A percentile compares a stretch with the other conserved stretches of the same genome.
Evolutionary conservation across 2,329 filamentous ascomycete genomes (phyloP).

Genomic region (Calonectria fujianensis): DNA sequence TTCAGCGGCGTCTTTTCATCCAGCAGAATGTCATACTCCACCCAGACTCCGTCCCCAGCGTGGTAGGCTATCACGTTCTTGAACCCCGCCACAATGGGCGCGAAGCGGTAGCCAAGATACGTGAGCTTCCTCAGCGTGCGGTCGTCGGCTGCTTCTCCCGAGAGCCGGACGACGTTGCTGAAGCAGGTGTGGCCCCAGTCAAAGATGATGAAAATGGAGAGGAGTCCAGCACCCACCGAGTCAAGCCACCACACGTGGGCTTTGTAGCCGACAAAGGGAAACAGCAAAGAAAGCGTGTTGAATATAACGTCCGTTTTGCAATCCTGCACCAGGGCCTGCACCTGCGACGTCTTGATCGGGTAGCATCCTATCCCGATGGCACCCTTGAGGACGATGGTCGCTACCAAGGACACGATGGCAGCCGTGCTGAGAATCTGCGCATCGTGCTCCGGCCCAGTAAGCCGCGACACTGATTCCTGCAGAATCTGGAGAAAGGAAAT

Average conservation of each 20-base stretch:
- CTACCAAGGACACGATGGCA: constrained; percentile 72
- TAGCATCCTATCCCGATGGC: constrained; percentile 90
- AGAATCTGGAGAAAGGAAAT: constrained; percentile 86
- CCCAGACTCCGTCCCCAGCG: constrained; percentile 59
- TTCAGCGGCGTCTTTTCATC: constrained; percentile 58
- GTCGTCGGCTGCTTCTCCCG: constrained; percentile 57
- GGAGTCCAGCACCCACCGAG: constrained; percentile 74
- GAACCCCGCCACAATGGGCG: constrained; percentile 57
- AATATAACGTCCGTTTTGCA: constrained; percentile 85
- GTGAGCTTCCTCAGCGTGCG: constrained; percentile 57
- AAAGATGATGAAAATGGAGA: constrained; percentile 81
- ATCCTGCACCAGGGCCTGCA: constrained; percentile 78
- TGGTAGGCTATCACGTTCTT: constrained; percentile 60
- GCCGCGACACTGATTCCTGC: constrained; percentile 78
- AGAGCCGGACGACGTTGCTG: constrained; percentile 56
- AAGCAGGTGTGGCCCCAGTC: constrained; percentile 77
- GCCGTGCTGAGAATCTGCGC: constrained; percentile 56
- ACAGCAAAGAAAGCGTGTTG: constrained; percentile 91
- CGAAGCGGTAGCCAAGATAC: constrained; percentile 59
- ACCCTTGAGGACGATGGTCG: constrained; percentile 86
- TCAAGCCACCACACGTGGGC: constrained; percentile 81
- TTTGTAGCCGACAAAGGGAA: constrained; percentile 80
- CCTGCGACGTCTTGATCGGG: constrained; percentile 86
- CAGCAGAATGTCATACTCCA: constrained; percentile 58
- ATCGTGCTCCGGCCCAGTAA: constrained; percentile 75